phyloP scores from a whole-genome alignment of 805 yeast genomes.

The Nakazawaea sp. region DNA sequence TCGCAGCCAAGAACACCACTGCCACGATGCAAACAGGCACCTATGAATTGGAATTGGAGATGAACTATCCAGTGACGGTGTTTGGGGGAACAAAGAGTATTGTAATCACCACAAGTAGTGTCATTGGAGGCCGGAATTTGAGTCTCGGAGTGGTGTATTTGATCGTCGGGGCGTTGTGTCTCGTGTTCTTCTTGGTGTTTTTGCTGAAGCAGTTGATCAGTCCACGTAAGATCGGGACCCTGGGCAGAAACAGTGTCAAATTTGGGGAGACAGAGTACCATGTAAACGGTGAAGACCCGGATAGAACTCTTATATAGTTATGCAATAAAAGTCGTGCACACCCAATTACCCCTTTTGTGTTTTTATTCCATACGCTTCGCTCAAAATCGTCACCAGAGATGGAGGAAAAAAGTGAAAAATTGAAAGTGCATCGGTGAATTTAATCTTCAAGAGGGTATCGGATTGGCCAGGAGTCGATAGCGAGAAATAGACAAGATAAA shows the following conservation, averaged over 20 bases:
- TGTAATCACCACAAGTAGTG: slow-evolving; percentile 73
- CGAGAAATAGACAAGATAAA: no score
- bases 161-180: slow-evolving; percentile 73
- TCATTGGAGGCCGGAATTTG: slow-evolving; percentile 83
- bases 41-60: slow-evolving; percentile 58
- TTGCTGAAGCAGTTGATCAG: slow-evolving; percentile 73
- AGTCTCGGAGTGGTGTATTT: slow-evolving; percentile 81
- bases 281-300: slow-evolving; percentile 2
- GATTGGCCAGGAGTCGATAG: no score
- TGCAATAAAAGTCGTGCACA: neutral
- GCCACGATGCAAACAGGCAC: slow-evolving; percentile 53
- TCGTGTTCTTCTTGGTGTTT: slow-evolving; percentile 68
- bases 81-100: slow-evolving; percentile 89
- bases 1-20: slow-evolving; percentile 68
- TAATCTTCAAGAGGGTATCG: no score
- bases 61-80: slow-evolving; percentile 74
- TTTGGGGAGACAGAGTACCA: slow-evolving; percentile 10
- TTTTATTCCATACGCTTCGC: no score
- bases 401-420: no score
- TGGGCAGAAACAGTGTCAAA: slow-evolving; percentile 27
- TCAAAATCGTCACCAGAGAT: no score
- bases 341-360: no score
- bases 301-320: slow-evolving; percentile 1
- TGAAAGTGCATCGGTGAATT: no score
- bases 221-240: slow-evolving; percentile 84